Evolutionary conservation across 2,329 filamentous ascomycete species (phyloP).

Genomic region (Fusarium torulosum): DNA sequence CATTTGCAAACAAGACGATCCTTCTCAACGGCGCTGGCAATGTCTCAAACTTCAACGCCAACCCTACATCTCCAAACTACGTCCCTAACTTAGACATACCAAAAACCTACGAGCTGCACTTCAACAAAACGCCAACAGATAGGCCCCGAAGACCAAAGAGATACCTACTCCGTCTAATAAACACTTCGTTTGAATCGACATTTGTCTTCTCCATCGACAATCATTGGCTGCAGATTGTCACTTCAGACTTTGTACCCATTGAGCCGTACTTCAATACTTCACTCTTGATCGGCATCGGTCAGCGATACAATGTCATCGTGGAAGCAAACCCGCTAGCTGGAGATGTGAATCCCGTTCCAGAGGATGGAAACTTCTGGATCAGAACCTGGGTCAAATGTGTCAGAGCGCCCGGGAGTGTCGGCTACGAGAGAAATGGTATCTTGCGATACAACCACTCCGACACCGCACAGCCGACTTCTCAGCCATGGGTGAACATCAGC

Average conservation of each 20-base stretch:
- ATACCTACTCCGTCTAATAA: conserved; percentile 42
- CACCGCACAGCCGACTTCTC: conserved; percentile 8
- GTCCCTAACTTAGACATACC: conserved; percentile 19
- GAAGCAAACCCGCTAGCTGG: conserved; percentile 33
- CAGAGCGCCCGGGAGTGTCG: neutral
- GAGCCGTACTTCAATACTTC: conserved; percentile 34
- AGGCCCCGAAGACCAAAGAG: conserved; percentile 24
- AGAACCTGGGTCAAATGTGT: conserved; percentile 32
- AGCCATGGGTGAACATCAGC: conserved; percentile 21
- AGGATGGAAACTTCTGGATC: conserved; percentile 44
- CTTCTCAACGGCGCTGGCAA: conserved; percentile 40
- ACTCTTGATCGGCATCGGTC: conserved; percentile 37
- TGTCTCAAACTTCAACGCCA: neutral
- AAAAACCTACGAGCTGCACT: conserved; percentile 25
- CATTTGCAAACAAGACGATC: conserved; percentile 34
- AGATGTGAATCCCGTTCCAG: conserved; percentile 19
- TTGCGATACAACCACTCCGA: conserved; percentile 30
- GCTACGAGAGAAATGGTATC: conserved; percentile 38
- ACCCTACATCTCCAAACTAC: neutral
- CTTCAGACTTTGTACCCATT: conserved; percentile 40
- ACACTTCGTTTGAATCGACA: conserved; percentile 40
- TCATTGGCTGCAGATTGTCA: conserved; percentile 37
- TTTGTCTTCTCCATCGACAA: conserved; percentile 45
- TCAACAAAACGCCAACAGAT: conserved; percentile 39
- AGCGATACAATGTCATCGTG: conserved; percentile 40